Evolutionary conservation across 1,284 basidiomycete genomes (phyloP), one percentile per base, ranked within the genome.

Genomic region (Ceraceosorus guamensis): DNA sequence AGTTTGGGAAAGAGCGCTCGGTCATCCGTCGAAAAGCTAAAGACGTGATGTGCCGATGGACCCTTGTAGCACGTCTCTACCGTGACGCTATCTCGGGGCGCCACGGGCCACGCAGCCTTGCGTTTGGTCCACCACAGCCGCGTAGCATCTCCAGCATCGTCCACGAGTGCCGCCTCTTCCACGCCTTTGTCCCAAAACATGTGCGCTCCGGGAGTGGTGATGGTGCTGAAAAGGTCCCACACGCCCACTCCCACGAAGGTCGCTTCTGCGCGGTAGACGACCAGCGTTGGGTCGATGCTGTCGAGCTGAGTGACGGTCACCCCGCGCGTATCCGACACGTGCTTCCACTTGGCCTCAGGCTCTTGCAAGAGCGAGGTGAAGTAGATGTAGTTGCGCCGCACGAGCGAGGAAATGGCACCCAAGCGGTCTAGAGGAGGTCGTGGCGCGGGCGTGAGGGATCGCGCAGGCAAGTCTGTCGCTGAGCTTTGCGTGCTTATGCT

Each of bases 11-110:
- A 95, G 13, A 93, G 81, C 52, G 86, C 84, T 53, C 83, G 83
- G 70, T 96, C 89, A 69, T 95, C 89, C 0, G 86, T 88, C 2
- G 93, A 96, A 77, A 97, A 97, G 1, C 88, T 86, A 76, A 98
- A 97, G 35, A 96, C 85, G 73, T 99, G 95, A 8, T 96, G 88
- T 0, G 91, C 89, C 6, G 66, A 55, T 0, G 91, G 91, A 0
- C 92, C 95, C 78, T 96, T 97, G 81, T 98, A 98, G 1, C 92
- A 88, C 0, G 95, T 98, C 75, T 89, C 89, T 6, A 98, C 83
- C 31, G 93, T 82, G 44, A 96, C 86, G 7, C 87, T 83, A 73
- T 98, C 93, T 55, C 95, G 84, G 18, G 91, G 88, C 67, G 76
- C 63, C 54, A 70, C 66, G 1, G 68, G 68, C 71, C 71, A 73